Base-by-base conservation (phyloP, 1,139 yeast species). In the Zhuliangozyma parablackwelliae region DNA sequence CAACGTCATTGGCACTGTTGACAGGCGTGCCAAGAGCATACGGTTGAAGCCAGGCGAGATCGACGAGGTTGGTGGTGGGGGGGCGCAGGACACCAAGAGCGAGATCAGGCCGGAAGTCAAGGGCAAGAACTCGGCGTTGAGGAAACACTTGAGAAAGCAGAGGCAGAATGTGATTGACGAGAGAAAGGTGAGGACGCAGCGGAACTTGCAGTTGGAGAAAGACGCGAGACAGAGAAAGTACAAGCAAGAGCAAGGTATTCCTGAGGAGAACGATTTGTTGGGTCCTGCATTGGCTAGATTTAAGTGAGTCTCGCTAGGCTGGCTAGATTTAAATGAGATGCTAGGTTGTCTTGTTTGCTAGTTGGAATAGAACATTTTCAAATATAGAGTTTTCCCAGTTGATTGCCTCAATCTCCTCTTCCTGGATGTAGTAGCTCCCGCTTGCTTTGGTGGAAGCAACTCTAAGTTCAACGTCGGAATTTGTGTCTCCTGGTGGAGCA, bases 101-200 rank as follows among this genome's bases (percentile, higher is more conserved):
- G 70, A 67, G 33, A 66, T 79, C 21, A 72, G 72, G 47, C 85
- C 89, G 1, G 80, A 79, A 28, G 81, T 80, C 27, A 80, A 78
- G 54, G 84, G 88, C 35, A 86, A 85, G 59, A 86, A 89, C 63
- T 87, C 97, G 11, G 82, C 90, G 3, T 65, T 92, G 46, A 81
- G 96, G 56, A 75, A 80, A 39, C 82, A 82, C 56, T 65, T 87
- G 61, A 80, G 96, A 58, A 92, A 87, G 73, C 85, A 85, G 74
- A 80, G 82, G 38, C 80, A 78, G 58, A 88, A 89, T 55, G 92
- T 90, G 37, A 79, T 90, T 45, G 96, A 89, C 58, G 90, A 90
- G 58, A 80, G 97, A 51, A 83, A 82, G 52, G 54, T 84, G 58
- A 80, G 95, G 49, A 70, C 87, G n/a, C 94, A 92, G 56, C 77